These are phyloP conservation scores for Mariannaea sp. DNA, from an alignment of 2,329 filamentous ascomycete genomes.

Conservation along the genomic window DNA sequence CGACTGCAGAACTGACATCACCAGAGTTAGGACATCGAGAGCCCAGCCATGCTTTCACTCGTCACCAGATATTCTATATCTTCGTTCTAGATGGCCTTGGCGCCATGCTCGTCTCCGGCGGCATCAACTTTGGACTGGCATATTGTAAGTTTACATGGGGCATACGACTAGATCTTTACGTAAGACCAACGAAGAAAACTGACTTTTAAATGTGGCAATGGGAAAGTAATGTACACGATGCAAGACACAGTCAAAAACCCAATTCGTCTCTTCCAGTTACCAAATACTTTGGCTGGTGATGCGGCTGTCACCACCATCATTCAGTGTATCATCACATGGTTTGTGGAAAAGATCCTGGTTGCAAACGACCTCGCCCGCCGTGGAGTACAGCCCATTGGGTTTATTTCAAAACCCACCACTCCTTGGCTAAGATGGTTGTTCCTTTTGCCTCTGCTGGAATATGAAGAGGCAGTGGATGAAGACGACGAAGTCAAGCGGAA, in stretches of 20 bases:
- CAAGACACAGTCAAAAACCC: constrained; percentile 44
- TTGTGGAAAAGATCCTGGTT: constrained; percentile 53
- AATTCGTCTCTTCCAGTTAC: constrained; percentile 55
- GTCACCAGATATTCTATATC: constrained; percentile 55
- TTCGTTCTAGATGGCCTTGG: constrained; percentile 54
- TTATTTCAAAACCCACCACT: constrained; percentile 44
- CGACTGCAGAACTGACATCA: background rate
- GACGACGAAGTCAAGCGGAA: background rate
- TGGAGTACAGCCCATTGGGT: constrained; percentile 53
- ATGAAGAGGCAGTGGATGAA: background rate
- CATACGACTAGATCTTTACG: background rate
- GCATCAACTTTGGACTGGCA: constrained; percentile 57
- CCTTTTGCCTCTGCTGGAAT: constrained; percentile 13
- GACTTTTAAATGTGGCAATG: background rate
- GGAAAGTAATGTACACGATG: constrained; percentile 53
- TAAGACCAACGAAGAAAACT: background rate
- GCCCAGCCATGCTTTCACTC: constrained; percentile 48
- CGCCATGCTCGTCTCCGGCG: constrained; percentile 53
- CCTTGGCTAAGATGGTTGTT: constrained; percentile 48
- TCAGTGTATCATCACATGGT: constrained; percentile 57
- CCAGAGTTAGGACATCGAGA: constrained; percentile 35
- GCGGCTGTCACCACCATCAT: constrained; percentile 55
- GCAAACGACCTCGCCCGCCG: constrained; percentile 53
- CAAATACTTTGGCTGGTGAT: constrained; percentile 56
- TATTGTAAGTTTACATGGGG: constrained; percentile 46